phyloP scores from a whole-genome alignment of 2,329 filamentous ascomycete species.

The Ceratocystis cacaofunesta region DNA sequence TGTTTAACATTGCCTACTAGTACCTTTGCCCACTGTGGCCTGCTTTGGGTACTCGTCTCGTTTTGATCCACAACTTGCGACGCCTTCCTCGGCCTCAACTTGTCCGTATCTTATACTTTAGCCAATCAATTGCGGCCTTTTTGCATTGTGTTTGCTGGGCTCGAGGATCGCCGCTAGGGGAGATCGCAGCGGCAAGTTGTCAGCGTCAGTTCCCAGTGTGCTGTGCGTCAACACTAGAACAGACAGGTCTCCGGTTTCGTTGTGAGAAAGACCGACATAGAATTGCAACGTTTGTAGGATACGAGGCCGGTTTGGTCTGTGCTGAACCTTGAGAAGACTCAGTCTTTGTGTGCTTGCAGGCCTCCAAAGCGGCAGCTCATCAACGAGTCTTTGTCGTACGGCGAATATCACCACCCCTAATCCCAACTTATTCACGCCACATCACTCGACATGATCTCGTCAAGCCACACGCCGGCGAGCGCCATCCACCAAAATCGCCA shows the following conservation, averaged over 20 bases:
- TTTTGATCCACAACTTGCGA: not conserved
- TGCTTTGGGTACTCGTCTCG: not conserved
- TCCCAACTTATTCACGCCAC: not conserved
- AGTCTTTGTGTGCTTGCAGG: not conserved
- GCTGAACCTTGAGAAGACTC: not conserved
- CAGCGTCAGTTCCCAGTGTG: not conserved
- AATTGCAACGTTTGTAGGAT: not conserved
- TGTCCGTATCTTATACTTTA: not conserved
- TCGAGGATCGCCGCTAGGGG: not conserved
- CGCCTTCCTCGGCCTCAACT: not conserved
- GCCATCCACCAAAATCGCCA: conserved; percentile 14
- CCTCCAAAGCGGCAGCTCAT: not conserved
- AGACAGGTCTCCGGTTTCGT: not conserved
- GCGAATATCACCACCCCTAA: not conserved
- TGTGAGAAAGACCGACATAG: not conserved
- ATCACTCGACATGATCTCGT: conserved; percentile 10
- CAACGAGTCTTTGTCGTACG: not conserved
- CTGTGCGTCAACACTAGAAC: not conserved
- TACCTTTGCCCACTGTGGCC: not conserved
- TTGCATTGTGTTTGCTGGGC: not conserved
- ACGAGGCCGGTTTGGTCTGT: not conserved
- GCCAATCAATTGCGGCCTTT: not conserved
- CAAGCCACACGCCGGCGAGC: conserved; percentile 13
- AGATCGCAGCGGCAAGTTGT: not conserved
- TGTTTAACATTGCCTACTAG: not conserved